These are phyloP conservation scores for Podila clonocystis DNA, from an alignment of 192 early-diverging fungal species.

Conservation along the genomic window DNA sequence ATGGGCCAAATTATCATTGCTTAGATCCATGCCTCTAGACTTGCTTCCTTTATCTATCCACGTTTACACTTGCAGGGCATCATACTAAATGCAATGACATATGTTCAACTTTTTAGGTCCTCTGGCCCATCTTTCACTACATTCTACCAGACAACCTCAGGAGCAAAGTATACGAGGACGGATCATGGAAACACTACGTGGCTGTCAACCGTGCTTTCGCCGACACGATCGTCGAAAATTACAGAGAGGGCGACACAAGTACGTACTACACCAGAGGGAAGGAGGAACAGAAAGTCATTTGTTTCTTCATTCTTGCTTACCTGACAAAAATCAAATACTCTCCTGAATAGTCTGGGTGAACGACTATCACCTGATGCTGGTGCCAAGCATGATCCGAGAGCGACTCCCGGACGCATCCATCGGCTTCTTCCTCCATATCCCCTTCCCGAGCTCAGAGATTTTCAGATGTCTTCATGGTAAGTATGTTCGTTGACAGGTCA, in stretches of 20 bases:
- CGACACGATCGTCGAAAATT: slow-evolving; percentile 77
- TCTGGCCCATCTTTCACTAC: slow-evolving; percentile 98
- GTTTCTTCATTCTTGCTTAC: too few relatives aligned
- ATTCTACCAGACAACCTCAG: slow-evolving; percentile 90
- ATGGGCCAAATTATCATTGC: too few relatives aligned
- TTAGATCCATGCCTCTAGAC: too few relatives aligned
- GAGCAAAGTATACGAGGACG: slow-evolving; percentile 78
- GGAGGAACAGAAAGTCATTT: too few relatives aligned
- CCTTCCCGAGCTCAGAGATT: slow-evolving; percentile 96
- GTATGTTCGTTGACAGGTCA: too few relatives aligned
- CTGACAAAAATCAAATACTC: not conserved
- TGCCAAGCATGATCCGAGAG: slow-evolving; percentile 88
- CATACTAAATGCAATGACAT: too few relatives aligned
- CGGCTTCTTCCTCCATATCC: slow-evolving; percentile 97
- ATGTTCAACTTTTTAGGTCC: slow-evolving; percentile 62
- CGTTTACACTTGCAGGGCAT: too few relatives aligned
- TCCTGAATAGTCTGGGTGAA: slow-evolving; percentile 87
- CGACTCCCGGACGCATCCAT: slow-evolving; percentile 86
- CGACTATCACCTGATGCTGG: slow-evolving; percentile 97
- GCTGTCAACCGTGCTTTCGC: slow-evolving; percentile 90
- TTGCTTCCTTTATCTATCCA: too few relatives aligned
- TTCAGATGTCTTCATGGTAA: slow-evolving; percentile 89
- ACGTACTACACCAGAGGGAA: slow-evolving; percentile 15
- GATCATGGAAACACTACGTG: slow-evolving; percentile 84
- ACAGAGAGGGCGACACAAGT: slow-evolving; percentile 88